A percentile compares a stretch with the other conserved stretches of the same genome.
phyloP scores from a whole-genome alignment of 2,329 filamentous ascomycete species.

The Hypoxylon sp. region DNA sequence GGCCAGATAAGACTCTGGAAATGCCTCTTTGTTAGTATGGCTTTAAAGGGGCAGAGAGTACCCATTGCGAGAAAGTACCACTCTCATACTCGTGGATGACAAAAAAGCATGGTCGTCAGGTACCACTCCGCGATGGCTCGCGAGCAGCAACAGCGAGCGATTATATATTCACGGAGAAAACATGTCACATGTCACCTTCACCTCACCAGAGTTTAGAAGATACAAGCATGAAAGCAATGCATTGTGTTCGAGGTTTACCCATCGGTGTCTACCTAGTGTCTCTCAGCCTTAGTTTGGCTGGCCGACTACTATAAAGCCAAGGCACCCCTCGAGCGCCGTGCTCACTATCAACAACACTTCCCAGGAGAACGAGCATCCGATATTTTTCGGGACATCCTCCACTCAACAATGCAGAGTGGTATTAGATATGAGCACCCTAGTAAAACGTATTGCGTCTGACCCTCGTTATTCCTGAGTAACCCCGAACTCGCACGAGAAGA shows the following conservation, averaged over 20 bases:
- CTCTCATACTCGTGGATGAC: background rate
- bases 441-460: slow-evolving; percentile 20
- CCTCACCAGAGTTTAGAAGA: background rate
- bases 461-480: slow-evolving; percentile 18
- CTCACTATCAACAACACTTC: slow-evolving; percentile 17
- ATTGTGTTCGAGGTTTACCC: slow-evolving; percentile 33
- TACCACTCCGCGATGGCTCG: background rate
- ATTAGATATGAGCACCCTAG: slow-evolving; percentile 19
- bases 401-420: slow-evolving; percentile 17
- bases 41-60: too few species aligned
- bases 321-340: slow-evolving; percentile 9
- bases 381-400: slow-evolving; percentile 5
- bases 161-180: background rate
- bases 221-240: slow-evolving; percentile 34
- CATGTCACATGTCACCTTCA: background rate
- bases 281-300: slow-evolving; percentile 12
- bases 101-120: background rate
- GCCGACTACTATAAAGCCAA: slow-evolving; percentile 23
- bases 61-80: too few species aligned
- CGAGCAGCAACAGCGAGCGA: background rate
- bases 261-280: slow-evolving; percentile 28
- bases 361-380: slow-evolving; percentile 1
- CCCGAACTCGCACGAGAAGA: slow-evolving; percentile 22
- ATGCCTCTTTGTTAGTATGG: too few species aligned
- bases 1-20: too few species aligned